Conservation (phyloP, 2,329 filamentous ascomycete genomes). For the Pseudogymnoascus sp. region DNA sequence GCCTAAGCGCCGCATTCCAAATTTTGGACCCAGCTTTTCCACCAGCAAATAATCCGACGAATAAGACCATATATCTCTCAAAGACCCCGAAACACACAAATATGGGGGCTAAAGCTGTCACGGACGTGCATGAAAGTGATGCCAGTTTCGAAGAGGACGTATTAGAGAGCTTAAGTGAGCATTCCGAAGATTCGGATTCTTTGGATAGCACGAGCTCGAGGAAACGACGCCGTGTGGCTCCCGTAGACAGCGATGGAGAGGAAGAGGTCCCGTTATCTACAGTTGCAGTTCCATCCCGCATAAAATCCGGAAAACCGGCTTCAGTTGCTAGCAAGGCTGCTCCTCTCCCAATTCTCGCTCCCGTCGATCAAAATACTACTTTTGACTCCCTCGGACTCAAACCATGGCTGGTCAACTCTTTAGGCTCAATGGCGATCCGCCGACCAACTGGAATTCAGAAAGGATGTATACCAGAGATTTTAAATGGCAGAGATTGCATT, state of each 20-base stretch:
- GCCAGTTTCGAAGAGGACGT: background rate
- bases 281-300: conserved; percentile 8
- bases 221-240: conserved; percentile 18
- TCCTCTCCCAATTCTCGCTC: conserved; percentile 35
- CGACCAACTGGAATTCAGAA: conserved; percentile 88
- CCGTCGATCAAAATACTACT: conserved; percentile 48
- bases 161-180: background rate
- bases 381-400: conserved; percentile 67
- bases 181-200: conserved; percentile 23
- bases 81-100: conserved; percentile 7
- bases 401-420: conserved; percentile 80
- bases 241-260: conserved; percentile 6
- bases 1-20: conserved; percentile 5
- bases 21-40: conserved; percentile 8
- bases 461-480: conserved; percentile 83
- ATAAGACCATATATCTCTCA: conserved; percentile 4
- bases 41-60: conserved; percentile 1
- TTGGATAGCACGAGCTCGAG: conserved; percentile 25
- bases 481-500: conserved; percentile 88
- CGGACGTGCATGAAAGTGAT: background rate
- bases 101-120: conserved; percentile 5
- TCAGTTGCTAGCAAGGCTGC: conserved; percentile 9
- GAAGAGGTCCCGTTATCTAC: background rate
- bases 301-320: background rate
- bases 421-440: conserved; percentile 71